These are phyloP conservation scores for Heterococcus sp. DNA, from an alignment of 108 stramenopile genomes.

Conservation along the genomic window DNA sequence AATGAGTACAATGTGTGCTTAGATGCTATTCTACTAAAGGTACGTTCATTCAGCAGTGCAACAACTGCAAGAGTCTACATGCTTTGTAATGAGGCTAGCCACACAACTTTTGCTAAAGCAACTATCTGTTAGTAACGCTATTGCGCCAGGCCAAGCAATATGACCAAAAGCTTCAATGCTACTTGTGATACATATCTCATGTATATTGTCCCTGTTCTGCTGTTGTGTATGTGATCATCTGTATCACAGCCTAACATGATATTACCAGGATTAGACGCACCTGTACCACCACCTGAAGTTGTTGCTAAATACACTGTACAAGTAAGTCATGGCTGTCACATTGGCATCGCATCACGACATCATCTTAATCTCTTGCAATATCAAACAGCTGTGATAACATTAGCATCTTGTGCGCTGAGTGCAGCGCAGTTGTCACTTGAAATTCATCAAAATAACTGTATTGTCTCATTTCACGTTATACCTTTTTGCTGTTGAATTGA, in stretches of 20 bases:
- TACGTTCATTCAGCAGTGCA: neutral
- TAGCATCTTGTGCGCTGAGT: neutral
- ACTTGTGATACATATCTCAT: neutral
- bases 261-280: slow-evolving; percentile 20
- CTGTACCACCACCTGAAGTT: slow-evolving; percentile 62
- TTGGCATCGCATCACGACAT: neutral
- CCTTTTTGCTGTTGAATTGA: neutral
- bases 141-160: neutral
- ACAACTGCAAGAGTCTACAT: neutral
- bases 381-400: neutral
- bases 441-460: neutral
- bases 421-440: neutral
- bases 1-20: slow-evolving; percentile 78
- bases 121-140: neutral
- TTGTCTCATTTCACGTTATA: neutral
- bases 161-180: neutral
- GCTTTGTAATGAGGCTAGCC: neutral
- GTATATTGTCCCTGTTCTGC: neutral
- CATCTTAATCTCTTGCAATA: neutral
- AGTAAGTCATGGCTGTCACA: neutral
- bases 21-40: slow-evolving; percentile 74
- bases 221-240: neutral
- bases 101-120: neutral
- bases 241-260: slow-evolving; percentile 76
- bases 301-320: slow-evolving; percentile 73